phyloP scores from a whole-genome alignment of 2,329 filamentous ascomycete genomes.

The Pseudocercospora cruenta region DNA sequence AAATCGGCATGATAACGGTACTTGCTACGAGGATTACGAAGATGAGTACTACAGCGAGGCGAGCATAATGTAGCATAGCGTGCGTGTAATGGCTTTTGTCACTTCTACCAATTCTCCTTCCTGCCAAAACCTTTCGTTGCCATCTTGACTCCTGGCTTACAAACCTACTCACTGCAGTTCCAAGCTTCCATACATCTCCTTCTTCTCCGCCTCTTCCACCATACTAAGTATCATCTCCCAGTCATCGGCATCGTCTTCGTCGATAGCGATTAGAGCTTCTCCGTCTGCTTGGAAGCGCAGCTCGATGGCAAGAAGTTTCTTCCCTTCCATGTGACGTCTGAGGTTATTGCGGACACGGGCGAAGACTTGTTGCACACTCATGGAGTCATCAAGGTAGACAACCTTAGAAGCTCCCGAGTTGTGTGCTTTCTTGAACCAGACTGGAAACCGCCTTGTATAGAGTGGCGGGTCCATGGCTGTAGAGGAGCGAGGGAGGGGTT shows the following conservation, averaged over 20 bases:
- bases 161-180: neutral
- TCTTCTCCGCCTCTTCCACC: neutral
- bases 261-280: constrained; percentile 5
- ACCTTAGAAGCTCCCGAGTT: neutral
- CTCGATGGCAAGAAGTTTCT: neutral
- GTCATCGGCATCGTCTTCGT: constrained; percentile 6
- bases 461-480: neutral
- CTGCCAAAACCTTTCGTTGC: neutral
- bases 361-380: constrained; percentile 3
- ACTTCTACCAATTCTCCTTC: neutral
- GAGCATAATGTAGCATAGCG: neutral
- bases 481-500: neutral
- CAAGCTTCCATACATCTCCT: neutral
- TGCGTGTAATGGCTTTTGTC: neutral
- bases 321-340: neutral
- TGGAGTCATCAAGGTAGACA: neutral
- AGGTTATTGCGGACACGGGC: neutral
- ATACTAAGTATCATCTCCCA: constrained; percentile 13
- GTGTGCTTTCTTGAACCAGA: neutral
- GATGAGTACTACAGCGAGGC: neutral
- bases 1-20: neutral
- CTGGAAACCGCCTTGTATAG: constrained; percentile 8
- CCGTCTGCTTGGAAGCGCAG: neutral
- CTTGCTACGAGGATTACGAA: neutral
- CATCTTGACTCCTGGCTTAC: too few species aligned